Evolutionary conservation across 1,284 basidiomycete species (phyloP).

Genomic region (Veloboletus limbatus): DNA sequence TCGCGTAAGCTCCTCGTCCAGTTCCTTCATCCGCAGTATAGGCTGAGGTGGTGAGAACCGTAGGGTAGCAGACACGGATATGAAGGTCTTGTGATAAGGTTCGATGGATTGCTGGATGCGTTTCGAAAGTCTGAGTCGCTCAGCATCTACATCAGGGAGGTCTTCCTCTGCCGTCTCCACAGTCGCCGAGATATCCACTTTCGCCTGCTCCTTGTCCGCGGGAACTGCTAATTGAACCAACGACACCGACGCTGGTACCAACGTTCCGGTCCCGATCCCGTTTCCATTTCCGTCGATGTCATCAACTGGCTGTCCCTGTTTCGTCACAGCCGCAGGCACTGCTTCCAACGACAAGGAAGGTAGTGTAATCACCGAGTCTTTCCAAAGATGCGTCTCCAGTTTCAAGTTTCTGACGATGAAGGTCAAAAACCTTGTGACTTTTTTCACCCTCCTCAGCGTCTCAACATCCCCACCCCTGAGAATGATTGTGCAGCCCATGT

Average conservation of each 20-base stretch:
- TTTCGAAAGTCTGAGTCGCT: slow-evolving; percentile 62
- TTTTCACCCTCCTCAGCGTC: slow-evolving; percentile 83
- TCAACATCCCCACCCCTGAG: slow-evolving; percentile 86
- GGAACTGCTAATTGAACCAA: slow-evolving; percentile 32
- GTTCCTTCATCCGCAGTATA: slow-evolving; percentile 80
- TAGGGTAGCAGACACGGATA: slow-evolving; percentile 88
- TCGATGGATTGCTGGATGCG: slow-evolving; percentile 77
- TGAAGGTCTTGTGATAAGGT: slow-evolving; percentile 81
- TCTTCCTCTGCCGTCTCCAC: slow-evolving; percentile 45
- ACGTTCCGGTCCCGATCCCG: slow-evolving; percentile 18
- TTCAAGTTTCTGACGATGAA: slow-evolving; percentile 92
- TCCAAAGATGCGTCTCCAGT: slow-evolving; percentile 93
- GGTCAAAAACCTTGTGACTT: slow-evolving; percentile 87
- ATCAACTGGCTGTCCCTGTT: slow-evolving; percentile 17
- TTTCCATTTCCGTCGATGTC: slow-evolving; percentile 10
- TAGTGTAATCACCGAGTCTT: slow-evolving; percentile 85
- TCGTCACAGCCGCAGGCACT: slow-evolving; percentile 44
- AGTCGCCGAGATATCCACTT: slow-evolving; percentile 12
- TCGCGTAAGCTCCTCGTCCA: slow-evolving; percentile 70
- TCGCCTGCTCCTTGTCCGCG: slow-evolving; percentile 16
- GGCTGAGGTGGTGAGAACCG: slow-evolving; percentile 89
- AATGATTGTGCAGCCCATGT: slow-evolving; percentile 93
- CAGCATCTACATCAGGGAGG: slow-evolving; percentile 65
- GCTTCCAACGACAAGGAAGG: slow-evolving; percentile 67
- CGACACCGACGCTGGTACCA: slow-evolving; percentile 33